Conservation (phyloP, 352 stramenopile species). For the Phytophthora crassamura region DNA sequence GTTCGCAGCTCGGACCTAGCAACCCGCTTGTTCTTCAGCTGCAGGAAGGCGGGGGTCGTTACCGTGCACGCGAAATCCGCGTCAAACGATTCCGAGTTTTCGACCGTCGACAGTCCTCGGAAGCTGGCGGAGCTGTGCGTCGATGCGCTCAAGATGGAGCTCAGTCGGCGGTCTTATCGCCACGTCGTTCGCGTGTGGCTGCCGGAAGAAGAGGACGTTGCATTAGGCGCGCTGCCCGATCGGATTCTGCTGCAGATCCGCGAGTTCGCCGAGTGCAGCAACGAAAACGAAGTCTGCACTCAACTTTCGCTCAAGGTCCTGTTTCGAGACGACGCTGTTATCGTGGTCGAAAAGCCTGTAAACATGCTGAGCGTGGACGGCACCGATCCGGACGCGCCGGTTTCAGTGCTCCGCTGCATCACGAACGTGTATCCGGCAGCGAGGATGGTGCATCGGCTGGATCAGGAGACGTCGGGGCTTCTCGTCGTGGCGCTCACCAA, state of each 20-base stretch:
- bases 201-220: conserved; percentile 25
- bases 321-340: conserved; percentile 58
- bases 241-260: conserved; percentile 55
- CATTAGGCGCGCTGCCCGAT: conserved; percentile 37
- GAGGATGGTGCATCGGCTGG: conserved; percentile 81
- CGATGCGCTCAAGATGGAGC: conserved; percentile 29
- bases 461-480: conserved; percentile 78
- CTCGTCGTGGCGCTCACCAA: conserved; percentile 72
- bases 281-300: conserved; percentile 8
- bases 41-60: conserved; percentile 17
- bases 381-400: conserved; percentile 31
- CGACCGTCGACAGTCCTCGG: conserved; percentile 27
- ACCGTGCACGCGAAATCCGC: conserved; percentile 15
- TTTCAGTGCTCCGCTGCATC: conserved; percentile 60
- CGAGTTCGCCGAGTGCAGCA: conserved; percentile 41
- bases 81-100: conserved; percentile 24
- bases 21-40: conserved; percentile 38
- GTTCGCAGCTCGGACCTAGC: conserved; percentile 40
- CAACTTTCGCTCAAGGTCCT: conserved; percentile 45
- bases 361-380: conserved; percentile 70
- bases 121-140: conserved; percentile 43
- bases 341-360: conserved; percentile 68
- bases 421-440: conserved; percentile 53
- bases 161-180: conserved; percentile 23
- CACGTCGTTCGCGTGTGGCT: conserved; percentile 42